Conservation (phyloP, 768 basidiomycete genomes). For the Leccinum sublutescens region DNA sequence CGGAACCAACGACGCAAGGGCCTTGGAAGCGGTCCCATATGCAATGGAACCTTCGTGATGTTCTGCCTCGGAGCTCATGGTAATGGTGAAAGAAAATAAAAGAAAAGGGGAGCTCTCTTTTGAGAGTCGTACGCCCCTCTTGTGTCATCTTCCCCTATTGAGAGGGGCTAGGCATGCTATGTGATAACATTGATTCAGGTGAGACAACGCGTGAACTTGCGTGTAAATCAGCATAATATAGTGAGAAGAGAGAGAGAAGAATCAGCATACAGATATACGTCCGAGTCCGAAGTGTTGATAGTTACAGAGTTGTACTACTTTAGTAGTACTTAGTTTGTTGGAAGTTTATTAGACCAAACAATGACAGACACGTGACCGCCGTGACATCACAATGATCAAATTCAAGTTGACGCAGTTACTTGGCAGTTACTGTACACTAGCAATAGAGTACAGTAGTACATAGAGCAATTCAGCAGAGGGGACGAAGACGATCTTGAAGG, state of each 20-base stretch:
- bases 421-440: too few species aligned
- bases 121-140: neutral
- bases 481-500: too few species aligned
- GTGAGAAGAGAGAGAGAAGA: too few species aligned
- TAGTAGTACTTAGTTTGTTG: too few species aligned
- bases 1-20: slow-evolving; percentile 35
- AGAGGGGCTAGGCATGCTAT: neutral
- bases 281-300: neutral
- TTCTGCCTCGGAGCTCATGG: slow-evolving; percentile 31
- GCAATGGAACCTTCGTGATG: slow-evolving; percentile 18
- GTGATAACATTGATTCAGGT: neutral
- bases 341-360: too few species aligned
- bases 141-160: slow-evolving; percentile 10
- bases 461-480: too few species aligned
- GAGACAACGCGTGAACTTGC: neutral
- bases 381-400: too few species aligned
- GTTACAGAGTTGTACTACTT: too few species aligned
- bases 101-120: neutral
- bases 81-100: slow-evolving; percentile 9
- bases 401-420: too few species aligned
- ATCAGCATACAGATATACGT: neutral
- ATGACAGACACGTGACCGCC: too few species aligned
- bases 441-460: too few species aligned
- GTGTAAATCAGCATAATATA: neutral
- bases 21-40: slow-evolving; percentile 27